Base-by-base conservation (phyloP, 169 alveolate species). In the Fabrea salina region DNA sequence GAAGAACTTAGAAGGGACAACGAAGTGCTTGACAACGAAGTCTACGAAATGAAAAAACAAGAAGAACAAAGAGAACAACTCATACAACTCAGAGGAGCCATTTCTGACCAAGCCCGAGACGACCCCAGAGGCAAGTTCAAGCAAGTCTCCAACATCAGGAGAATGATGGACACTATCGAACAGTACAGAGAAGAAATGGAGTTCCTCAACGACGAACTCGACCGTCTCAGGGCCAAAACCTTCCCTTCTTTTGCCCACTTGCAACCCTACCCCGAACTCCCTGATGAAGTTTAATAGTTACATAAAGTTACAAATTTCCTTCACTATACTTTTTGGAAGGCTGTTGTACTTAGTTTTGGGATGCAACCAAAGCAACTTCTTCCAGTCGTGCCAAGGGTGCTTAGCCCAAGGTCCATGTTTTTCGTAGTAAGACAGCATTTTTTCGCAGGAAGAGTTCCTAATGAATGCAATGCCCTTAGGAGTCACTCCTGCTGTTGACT, bases 131-230 rank as follows among this genome's bases (percentile, higher is more conserved):
- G 78, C 40, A 85, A 85, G 71, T 85, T 85, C 56, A 75, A 53
- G 82, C 81, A 85, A 57, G 11, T 47, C n/a, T 35, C 49, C 11
- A 16, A 7, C 32, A 92, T 89, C 64, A 79, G 95, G 59, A 89
- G 70, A 58, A 75, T 91, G 47, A 77, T 84, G 64, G 91, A 89
- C 37, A 84, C 80, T 37, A 95, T 84, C 8, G 91, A 89, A 68
- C 87, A 89, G 64, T 86, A 92, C 51, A 86, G 92, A 19, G 96
- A 94, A 83, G 96, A 92, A 85, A 94, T 94, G 25, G 97, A 94
- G 68, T 84, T 86, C 75, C 80, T 94, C 53, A 87, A 94, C 37
- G 96, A 92, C 64, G 96, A 94, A 80, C 87, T 94, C 5, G 95
- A 89, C 35, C 85, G 94, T 83, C 77, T 91, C 30, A 85, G 95